A percentile compares a stretch with the other conserved stretches of the same genome.
Evolutionary conservation across 2,329 filamentous ascomycete genomes (phyloP).

Genomic region (Chlorencoelia australis): DNA sequence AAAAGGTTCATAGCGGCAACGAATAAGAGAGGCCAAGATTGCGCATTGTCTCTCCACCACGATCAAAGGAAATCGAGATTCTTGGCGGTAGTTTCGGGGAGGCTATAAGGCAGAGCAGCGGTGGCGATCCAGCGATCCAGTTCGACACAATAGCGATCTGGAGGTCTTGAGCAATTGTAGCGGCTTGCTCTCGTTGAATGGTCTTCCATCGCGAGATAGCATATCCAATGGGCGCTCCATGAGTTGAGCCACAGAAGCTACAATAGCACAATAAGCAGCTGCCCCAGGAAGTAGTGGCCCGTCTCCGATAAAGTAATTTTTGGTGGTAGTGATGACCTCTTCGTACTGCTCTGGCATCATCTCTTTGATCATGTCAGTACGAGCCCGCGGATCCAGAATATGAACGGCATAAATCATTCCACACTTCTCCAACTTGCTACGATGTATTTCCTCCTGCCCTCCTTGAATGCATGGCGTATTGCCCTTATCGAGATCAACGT

Average conservation of each 20-base stretch:
- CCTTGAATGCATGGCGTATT: not conserved
- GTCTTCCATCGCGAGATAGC: no score
- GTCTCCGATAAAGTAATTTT: not conserved
- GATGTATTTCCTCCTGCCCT: not conserved
- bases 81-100: no score
- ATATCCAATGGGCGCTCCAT: no score
- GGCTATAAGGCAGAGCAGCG: no score
- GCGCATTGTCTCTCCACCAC: not conserved
- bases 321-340: not conserved
- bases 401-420: not conserved
- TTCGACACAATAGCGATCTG: no score
- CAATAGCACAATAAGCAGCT: no score
- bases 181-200: no score
- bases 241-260: no score
- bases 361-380: not conserved
- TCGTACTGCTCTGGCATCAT: not conserved
- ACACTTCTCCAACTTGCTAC: not conserved
- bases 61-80: not conserved
- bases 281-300: not conserved
- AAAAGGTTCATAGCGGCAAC: not conserved
- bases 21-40: not conserved
- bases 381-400: constrained; percentile 1
- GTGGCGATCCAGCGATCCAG: no score
- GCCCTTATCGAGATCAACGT: not conserved
- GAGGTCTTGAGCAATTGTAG: no score